Evolutionary conservation across 768 basidiomycete genomes (phyloP), one percentile per base, ranked within the genome.

Genomic region (Leccinum sublutescens): DNA sequence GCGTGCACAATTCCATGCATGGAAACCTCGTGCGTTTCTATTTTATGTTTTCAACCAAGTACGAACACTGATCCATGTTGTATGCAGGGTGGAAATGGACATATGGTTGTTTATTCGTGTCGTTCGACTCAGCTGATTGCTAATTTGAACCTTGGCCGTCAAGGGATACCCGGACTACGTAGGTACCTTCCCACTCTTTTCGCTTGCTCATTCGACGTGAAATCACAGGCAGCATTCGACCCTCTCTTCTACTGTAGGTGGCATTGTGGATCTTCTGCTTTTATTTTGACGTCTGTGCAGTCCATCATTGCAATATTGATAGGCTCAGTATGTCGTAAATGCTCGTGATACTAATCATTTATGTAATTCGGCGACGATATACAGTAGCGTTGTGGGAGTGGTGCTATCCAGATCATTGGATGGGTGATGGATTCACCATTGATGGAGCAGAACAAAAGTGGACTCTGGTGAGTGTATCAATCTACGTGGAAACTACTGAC

Each of bases 371-470:
- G 47, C 19, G 27, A 33, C 23, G 11, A 17, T 45, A 19, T 17
- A 8, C 36, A 71, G 71, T 62, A 27, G 71, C 71, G 9, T 52
- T 71, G 53, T 71, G 71, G 71, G 71, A 71, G 19, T 71, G 71
- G 67, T 68, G 62, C 52, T 71, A 71, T 55, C 51, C 58, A 2
- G 56, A 67, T 5, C 68, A 71, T 38, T 73, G 71, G 71, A 71
- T 71, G 71, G 61, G 54, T 17, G 21, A 50, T 5, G 71, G 71
- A 17, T 72, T 66, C 45, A 57, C 19, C 0, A 5, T 64, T 6
- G 58, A 64, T 9, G 60, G 54, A 7, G 33, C 33, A 15, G 48
- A 57, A 45, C 58, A 64, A 10, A 52, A 54, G 27, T 71, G 68
- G 71, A 72, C 66, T 5, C 50, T 70, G 57, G 71, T 71, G 12